phyloP scores from a whole-genome alignment of 1,284 basidiomycete genomes.

The Salmacisia buchloeana region DNA sequence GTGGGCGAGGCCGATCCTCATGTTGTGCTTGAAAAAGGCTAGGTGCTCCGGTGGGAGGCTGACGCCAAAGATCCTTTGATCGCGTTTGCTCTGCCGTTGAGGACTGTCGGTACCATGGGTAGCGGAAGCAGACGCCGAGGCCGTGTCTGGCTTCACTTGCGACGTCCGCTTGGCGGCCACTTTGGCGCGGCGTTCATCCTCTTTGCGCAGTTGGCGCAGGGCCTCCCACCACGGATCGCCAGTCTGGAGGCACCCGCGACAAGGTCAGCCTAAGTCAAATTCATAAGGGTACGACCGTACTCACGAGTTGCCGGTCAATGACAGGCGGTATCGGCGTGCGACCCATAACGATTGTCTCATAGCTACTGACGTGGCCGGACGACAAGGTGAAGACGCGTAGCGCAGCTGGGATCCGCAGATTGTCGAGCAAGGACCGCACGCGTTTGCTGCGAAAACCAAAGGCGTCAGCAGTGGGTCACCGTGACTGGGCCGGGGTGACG shows the following conservation, averaged over 20 bases:
- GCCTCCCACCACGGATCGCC: conserved; percentile 48
- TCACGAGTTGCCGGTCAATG: not conserved
- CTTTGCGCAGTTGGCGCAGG: conserved; percentile 38
- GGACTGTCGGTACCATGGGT: conserved; percentile 2
- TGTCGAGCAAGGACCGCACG: conserved; percentile 44
- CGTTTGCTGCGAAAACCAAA: conserved; percentile 15
- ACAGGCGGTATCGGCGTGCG: conserved; percentile 24
- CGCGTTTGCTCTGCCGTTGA: conserved; percentile 27
- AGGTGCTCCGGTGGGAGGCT: conserved; percentile 45
- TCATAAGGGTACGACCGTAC: not conserved
- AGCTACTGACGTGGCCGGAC: conserved; percentile 32
- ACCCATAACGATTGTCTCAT: conserved; percentile 44
- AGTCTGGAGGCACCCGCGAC: conserved; percentile 22
- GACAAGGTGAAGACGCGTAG: conserved; percentile 47
- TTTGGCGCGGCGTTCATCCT: conserved; percentile 32
- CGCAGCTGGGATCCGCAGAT: conserved; percentile 45
- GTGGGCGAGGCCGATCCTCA: conserved; percentile 46
- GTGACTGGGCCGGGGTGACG: too few relatives aligned
- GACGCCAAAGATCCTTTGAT: conserved; percentile 37
- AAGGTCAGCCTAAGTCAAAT: not conserved
- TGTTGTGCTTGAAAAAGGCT: conserved; percentile 46
- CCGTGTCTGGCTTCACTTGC: conserved; percentile 16
- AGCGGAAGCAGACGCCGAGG: not conserved
- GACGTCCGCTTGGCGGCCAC: conserved; percentile 29
- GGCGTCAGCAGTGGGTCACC: too few relatives aligned